Conservation (phyloP, 768 basidiomycete species). For the Tephrocybe sp. region DNA sequence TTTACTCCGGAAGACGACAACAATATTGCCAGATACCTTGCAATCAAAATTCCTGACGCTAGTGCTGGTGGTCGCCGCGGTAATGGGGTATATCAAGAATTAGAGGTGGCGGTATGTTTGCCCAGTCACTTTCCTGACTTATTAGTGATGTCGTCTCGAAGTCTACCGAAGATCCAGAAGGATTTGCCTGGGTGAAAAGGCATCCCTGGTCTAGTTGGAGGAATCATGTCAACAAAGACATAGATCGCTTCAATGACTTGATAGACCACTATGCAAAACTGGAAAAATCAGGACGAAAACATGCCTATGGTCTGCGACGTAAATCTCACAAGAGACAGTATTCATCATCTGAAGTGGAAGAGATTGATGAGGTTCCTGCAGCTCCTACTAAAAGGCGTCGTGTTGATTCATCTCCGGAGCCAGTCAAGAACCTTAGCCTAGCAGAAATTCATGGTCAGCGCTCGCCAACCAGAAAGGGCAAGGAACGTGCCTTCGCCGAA, state of each 20-base stretch:
- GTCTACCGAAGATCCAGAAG: conserved; percentile 20
- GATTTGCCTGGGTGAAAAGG: conserved; percentile 37
- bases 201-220: conserved; percentile 51
- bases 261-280: conserved; percentile 29
- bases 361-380: not conserved
- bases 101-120: conserved; percentile 30
- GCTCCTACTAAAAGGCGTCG: conserved; percentile 8
- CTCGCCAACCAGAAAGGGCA: conserved; percentile 1
- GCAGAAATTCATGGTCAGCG: not conserved
- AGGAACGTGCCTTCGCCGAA: conserved; percentile 1
- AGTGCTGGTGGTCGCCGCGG: conserved; percentile 40
- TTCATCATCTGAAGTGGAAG: not conserved
- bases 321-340: not conserved
- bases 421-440: not conserved
- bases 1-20: conserved; percentile 42
- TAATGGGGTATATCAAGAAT: conserved; percentile 29
- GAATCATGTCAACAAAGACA: conserved; percentile 44
- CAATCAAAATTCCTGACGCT: conserved; percentile 33
- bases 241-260: conserved; percentile 28
- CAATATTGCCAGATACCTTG: conserved; percentile 36
- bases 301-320: conserved; percentile 25
- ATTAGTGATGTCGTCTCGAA: conserved; percentile 7
- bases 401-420: not conserved
- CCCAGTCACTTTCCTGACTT: not conserved
- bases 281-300: conserved; percentile 25